These are phyloP conservation scores for Aspergillus kassunensis DNA, from an alignment of 495 filamentous ascomycete genomes.

Conservation along the genomic window DNA sequence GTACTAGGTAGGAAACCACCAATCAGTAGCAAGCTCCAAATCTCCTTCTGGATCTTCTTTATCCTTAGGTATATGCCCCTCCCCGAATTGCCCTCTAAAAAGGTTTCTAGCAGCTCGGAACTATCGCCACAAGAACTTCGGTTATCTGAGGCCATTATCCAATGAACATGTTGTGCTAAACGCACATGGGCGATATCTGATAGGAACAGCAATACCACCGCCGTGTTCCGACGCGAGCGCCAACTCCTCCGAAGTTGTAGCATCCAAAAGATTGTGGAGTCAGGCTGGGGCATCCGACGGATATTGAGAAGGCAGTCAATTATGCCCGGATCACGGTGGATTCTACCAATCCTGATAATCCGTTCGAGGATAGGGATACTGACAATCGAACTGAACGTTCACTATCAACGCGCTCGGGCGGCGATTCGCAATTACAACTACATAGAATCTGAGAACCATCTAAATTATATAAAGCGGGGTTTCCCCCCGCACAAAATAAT, in stretches of 20 bases:
- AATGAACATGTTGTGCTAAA: slow-evolving; percentile 3
- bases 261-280: not conserved
- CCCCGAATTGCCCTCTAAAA: slow-evolving; percentile 3
- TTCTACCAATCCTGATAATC: not conserved
- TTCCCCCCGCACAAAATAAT: too few species aligned
- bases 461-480: too few species aligned
- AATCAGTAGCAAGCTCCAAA: slow-evolving; percentile 1
- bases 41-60: not conserved
- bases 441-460: too few species aligned
- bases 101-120: slow-evolving; percentile 7
- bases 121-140: not conserved
- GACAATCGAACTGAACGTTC: slow-evolving; percentile 1
- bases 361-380: not conserved
- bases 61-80: not conserved
- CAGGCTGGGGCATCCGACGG: not conserved
- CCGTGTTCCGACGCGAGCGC: not conserved
- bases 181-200: slow-evolving; percentile 2
- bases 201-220: not conserved
- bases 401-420: not conserved
- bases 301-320: not conserved
- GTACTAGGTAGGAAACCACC: too few species aligned
- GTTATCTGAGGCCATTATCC: slow-evolving; percentile 7
- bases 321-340: not conserved
- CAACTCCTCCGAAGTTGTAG: not conserved
- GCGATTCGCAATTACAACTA: not conserved